A percentile compares a stretch with the other conserved stretches of the same genome.
Evolutionary conservation across 495 filamentous ascomycete genomes (phyloP).

Genomic region (Aspergillus baeticus): DNA sequence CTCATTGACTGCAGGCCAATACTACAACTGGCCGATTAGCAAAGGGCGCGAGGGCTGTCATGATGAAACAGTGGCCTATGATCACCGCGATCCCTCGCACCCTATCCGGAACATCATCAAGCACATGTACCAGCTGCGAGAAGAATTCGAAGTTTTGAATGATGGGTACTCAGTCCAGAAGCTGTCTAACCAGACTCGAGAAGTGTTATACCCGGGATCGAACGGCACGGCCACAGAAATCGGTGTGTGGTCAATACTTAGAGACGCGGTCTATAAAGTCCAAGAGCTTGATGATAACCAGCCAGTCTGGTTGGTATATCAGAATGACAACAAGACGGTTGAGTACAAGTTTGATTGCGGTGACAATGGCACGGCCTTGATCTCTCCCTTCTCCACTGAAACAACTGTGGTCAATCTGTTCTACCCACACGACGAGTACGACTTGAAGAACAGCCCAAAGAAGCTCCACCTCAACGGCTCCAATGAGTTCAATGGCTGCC

Average conservation of each 20-base stretch:
- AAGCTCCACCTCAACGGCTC: slow-evolving; percentile 47
- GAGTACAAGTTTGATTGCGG: slow-evolving; percentile 62
- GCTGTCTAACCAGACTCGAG: slow-evolving; percentile 58
- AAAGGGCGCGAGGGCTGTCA: slow-evolving; percentile 56
- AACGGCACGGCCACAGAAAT: slow-evolving; percentile 56
- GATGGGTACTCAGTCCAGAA: slow-evolving; percentile 62
- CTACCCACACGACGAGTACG: slow-evolving; percentile 59
- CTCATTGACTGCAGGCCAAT: slow-evolving; percentile 52
- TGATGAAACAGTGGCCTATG: slow-evolving; percentile 56
- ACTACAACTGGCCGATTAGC: slow-evolving; percentile 59
- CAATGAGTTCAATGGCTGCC: slow-evolving; percentile 53
- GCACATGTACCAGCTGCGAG: slow-evolving; percentile 63
- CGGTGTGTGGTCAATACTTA: slow-evolving; percentile 66
- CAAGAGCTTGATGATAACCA: slow-evolving; percentile 58
- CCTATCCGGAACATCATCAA: slow-evolving; percentile 66
- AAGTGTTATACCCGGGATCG: slow-evolving; percentile 54
- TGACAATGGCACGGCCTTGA: slow-evolving; percentile 44
- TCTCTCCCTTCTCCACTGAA: slow-evolving; percentile 57
- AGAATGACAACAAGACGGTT: slow-evolving; percentile 57
- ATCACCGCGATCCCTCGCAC: slow-evolving; percentile 70
- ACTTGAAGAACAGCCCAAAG: slow-evolving; percentile 37
- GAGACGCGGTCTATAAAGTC: slow-evolving; percentile 46
- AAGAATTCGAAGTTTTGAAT: slow-evolving; percentile 58
- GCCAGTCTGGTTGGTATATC: slow-evolving; percentile 66
- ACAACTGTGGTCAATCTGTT: slow-evolving; percentile 67